These are phyloP conservation scores for Lodderomyces parapsilosis DNA, from an alignment of 1,139 yeast genomes.

Conservation along the genomic window DNA sequence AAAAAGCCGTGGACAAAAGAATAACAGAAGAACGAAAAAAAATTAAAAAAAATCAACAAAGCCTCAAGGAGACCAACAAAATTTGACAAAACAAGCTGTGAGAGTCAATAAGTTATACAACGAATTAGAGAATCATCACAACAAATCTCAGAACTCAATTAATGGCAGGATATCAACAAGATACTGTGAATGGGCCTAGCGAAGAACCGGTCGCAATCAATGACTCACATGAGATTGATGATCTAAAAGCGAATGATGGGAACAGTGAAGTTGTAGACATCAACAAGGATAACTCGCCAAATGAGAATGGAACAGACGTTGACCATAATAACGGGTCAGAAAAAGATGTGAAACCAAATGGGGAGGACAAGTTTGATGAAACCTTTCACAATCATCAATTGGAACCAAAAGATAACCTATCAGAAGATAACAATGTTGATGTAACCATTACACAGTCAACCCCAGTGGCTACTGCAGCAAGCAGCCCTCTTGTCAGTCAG, in stretches of 20 bases:
- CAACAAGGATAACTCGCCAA: not conserved
- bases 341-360: not conserved
- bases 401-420: not conserved
- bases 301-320: not conserved
- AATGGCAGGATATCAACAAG: not conserved
- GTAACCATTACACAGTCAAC: conserved; percentile 5
- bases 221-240: not conserved
- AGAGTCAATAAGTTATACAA: not conserved
- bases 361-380: conserved; percentile 1
- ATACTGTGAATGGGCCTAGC: not conserved
- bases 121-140: not conserved
- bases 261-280: not conserved
- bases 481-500: conserved; percentile 1
- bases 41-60: not conserved
- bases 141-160: not conserved
- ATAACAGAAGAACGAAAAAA: not conserved
- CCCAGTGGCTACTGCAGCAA: conserved; percentile 6
- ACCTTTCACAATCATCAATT: not conserved
- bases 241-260: not conserved
- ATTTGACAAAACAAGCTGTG: not conserved
- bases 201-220: not conserved
- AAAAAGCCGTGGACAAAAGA: not conserved
- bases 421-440: not conserved
- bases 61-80: not conserved
- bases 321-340: not conserved